Base-by-base conservation (phyloP, 164 flowering plant genomes). In the Cinnamomum micranthum region DNA sequence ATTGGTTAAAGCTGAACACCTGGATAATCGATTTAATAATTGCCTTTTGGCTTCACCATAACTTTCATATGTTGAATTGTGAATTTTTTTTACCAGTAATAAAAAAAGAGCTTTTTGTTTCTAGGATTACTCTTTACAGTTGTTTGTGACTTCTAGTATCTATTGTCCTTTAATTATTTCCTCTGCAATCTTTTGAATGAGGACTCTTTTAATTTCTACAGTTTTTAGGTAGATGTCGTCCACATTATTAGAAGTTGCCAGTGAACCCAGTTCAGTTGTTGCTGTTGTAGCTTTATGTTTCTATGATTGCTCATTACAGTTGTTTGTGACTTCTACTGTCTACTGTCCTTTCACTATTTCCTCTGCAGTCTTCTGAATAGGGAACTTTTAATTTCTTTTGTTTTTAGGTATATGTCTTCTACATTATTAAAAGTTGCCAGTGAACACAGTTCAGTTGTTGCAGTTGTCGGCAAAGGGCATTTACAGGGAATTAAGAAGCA, bases 401-500 rank as follows among this genome's bases (percentile, higher is more conserved):
- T 55, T 64, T 24, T 31, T 35, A 95, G 99, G 89, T 95, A 90
- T 82, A 94, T 94, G 98, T 89, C 99, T 50, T 83, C 91, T 24
- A 77, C 79, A 47, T 82, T 96, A 78, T 85, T 87, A 10, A 80
- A 75, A 83, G 84, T 88, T 76, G 97, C 97, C 22, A 74, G 85
- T 19, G 91, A 90, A 82, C 91, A 92, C 79, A 80, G 76, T 71
- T 93, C 94, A 68, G 99, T 94, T 25, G 97, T 96, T 68, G 99
- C 98, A 63, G 97, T 96, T 80, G 97, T 96, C 69, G 99, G 99
- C 52, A 91, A 84, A 80, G 99, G 99, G 33, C 99, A 92, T 79
- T 78, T 96, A n/a, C 86, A 81, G 64, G 99, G 99, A 76, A 94
- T 96, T 76, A 84, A 85, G 85, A 87, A 87, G 80, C 75, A 94